Base-by-base conservation (phyloP, 2,329 filamentous ascomycete genomes). In the Fusarium avenaceum region DNA sequence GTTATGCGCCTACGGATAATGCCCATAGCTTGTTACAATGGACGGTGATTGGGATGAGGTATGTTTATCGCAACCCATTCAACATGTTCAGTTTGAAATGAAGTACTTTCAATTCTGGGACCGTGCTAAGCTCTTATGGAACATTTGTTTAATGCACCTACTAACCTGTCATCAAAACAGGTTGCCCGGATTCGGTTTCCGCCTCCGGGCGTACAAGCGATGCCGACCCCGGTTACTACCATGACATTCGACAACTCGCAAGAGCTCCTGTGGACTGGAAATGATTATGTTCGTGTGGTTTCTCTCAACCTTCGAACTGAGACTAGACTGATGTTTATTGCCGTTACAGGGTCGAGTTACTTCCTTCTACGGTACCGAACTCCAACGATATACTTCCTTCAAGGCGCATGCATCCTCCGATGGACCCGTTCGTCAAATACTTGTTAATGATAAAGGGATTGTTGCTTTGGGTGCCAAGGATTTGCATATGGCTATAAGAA, bases 241-340 rank as follows among this genome's bases (percentile, higher is more conserved):
- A 87, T 97, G 78, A 91, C 92, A 47, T 99, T 99, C 80, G 96
- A 99, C 79, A 91, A 91, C 58, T 85, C 86, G 39, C 92, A 97
- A 78, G 96, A 99, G 79, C 86, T 99, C 35, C 81, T 99, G 53
- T 99, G 96, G 96, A 89, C 90, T 4, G 96, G 94, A 46, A 97
- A 96, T 79, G 92, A 96, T 82, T 93, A 90, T 84, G 93, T 96
- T 84, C 83, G 87, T 74, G 30, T 14, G 49, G 9, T n/a, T 8
- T 19, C 10, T 39, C 10, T 39, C 30, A 13, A 32, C 43, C 38
- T 22, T 3, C 17, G 9, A 45, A 45, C 14, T 35, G 26, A 30
- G 30, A n/a, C 22, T 28, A 35, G 40, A 11, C 28, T 15, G 4
- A 51, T 39, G 69, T 72, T 80, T 53, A 80, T 72, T 42, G 15